Evolutionary conservation across 192 early-diverging fungal species (phyloP), one percentile per base, ranked within the genome.

Genomic region (Coemansia sp.): DNA sequence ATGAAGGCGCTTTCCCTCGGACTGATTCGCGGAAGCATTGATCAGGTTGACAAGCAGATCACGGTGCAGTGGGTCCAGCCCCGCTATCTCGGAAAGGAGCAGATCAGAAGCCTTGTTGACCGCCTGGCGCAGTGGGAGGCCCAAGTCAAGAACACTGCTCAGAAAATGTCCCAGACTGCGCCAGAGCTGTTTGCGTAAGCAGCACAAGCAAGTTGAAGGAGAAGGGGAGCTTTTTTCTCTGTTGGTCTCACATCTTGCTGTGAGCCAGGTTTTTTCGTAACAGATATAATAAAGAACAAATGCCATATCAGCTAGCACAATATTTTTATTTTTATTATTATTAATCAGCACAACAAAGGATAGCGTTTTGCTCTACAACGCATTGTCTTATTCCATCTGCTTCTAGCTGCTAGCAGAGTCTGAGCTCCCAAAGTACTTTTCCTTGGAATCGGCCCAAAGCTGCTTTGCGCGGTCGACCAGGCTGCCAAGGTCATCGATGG

Each of bases 1-100:
- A 99, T 99, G 98, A 97, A 96, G 85, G 96, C 95, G 12, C 76
- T 99, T 70, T 91, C 92, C 51, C 84, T 99, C 58, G 94, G 93
- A 1, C 74, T 99, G 65, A 92, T 99, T 73, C 87, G 88, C 61
- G 98, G 98, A 19, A 89, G 88, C 40, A 97, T 99, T 77, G 96
- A 99, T 68, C 95, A 99, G 82, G 94, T 99, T 21, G 94, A 93
- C 39, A 82, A 89, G 65, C 84, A 91, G 11, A 93, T 99, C 8
- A 85, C 84, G 40, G 90, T 99, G 41, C 89, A 94, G 59, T 98
- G 98, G 98, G 98, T 99, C 11, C 96, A 98, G 82, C 96, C 98
- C 19, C 93, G 98, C 73, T 95, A 96, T 12, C 82, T 99, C 67
- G 94, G 94, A 79, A 89, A 84, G 83, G 84, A 86, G 22, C 96